Percentiles rank a stretch among this genome's conserved stretches.
These are phyloP conservation scores for Aspergillus hancockii DNA, from an alignment of 495 filamentous ascomycete genomes.

Conservation along the genomic window DNA sequence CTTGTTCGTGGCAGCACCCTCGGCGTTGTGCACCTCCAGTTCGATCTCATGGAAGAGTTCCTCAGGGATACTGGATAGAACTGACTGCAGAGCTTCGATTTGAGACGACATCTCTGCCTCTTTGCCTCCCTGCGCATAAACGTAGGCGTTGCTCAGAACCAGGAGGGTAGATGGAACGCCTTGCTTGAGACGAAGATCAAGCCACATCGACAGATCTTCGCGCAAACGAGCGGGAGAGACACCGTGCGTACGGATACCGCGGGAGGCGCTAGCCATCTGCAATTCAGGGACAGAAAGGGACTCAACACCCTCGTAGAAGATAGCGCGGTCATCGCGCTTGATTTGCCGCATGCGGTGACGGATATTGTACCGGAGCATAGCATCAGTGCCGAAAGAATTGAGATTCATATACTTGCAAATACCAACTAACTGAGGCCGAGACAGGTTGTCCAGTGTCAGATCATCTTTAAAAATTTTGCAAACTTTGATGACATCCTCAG, in stretches of 20 bases:
- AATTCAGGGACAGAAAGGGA: constrained; percentile 90
- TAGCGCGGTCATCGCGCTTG: constrained; percentile 95
- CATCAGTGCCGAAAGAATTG: constrained; percentile 93
- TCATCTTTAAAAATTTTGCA: constrained; percentile 99
- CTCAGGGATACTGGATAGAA: constrained; percentile 92
- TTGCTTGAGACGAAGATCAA: constrained; percentile 90
- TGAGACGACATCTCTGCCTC: constrained; percentile 83
- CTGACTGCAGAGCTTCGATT: constrained; percentile 89
- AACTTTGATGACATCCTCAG: constrained; percentile 93
- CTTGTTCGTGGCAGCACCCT: constrained; percentile 98
- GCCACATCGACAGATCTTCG: constrained; percentile 91
- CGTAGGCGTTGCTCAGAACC: constrained; percentile 95
- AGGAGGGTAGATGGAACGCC: constrained; percentile 92
- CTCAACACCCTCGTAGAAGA: constrained; percentile 91
- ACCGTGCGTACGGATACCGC: constrained; percentile 89
- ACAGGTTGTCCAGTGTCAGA: constrained; percentile 94
- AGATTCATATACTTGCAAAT: constrained; percentile 99
- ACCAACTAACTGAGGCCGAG: constrained; percentile 89
- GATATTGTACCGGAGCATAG: constrained; percentile 96
- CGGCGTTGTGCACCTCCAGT: constrained; percentile 94
- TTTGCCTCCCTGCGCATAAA: constrained; percentile 85
- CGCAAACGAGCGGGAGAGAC: constrained; percentile 83
- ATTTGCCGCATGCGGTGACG: constrained; percentile 98
- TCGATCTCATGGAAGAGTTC: constrained; percentile 99
- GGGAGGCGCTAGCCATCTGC: constrained; percentile 85